These are phyloP conservation scores for Ampelocalamus luodianensis DNA, from an alignment of 176 grass and related monocot species.

Conservation along the genomic window DNA sequence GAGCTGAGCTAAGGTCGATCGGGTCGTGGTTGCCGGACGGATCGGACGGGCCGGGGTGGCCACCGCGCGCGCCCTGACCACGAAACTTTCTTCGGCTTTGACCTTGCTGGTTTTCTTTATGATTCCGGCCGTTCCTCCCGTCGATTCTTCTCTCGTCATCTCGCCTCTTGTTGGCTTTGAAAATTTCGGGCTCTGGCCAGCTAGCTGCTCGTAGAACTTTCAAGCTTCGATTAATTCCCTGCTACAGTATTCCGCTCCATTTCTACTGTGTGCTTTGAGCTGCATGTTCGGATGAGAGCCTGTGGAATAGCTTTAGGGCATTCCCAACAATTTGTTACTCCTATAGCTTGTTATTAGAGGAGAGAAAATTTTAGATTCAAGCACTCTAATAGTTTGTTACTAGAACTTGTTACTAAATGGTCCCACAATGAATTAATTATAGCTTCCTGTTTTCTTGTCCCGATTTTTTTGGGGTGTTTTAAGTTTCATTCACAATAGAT, in stretches of 20 bases:
- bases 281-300: background rate
- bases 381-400: too few relatives aligned
- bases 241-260: background rate
- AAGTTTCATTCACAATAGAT: too few relatives aligned
- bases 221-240: background rate
- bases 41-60: conserved; percentile 28
- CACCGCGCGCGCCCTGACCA: conserved; percentile 49
- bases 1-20: conserved; percentile 6
- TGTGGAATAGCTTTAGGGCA: background rate
- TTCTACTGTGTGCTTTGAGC: background rate
- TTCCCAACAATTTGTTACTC: too few relatives aligned
- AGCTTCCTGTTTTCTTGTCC: too few relatives aligned
- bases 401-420: too few relatives aligned
- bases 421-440: too few relatives aligned
- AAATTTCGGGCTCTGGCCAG: background rate
- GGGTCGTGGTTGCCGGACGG: conserved; percentile 34
- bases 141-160: conserved; percentile 8
- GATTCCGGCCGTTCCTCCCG: background rate
- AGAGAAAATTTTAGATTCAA: too few relatives aligned
- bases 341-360: too few relatives aligned
- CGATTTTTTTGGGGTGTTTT: too few relatives aligned
- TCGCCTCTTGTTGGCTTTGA: conserved; percentile 11
- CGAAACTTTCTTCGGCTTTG: conserved; percentile 50
- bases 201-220: background rate
- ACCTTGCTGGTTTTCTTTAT: background rate